Evolutionary conservation across 371 early-diverging fungal species (phyloP).

Genomic region (Circinella minor): DNA sequence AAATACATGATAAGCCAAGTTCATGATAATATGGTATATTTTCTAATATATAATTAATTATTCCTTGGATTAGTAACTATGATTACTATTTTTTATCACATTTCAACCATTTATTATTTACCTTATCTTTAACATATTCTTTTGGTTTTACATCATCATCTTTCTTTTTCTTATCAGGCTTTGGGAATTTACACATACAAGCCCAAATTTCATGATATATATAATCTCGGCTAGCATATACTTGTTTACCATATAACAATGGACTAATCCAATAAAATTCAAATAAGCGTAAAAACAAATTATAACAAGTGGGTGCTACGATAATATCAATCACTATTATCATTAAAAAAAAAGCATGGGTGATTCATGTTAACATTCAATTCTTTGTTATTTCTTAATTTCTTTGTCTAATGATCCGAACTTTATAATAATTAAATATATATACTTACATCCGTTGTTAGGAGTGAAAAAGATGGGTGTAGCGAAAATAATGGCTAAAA

Average conservation of each 20-base stretch:
- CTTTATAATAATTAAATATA: no score
- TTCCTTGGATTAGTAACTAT: no score
- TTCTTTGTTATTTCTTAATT: no score
- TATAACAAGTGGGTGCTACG: conserved; percentile 23
- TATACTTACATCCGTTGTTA: conserved; percentile 24
- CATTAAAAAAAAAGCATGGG: background rate
- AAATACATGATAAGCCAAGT: conserved; percentile 18
- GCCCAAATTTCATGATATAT: conserved; percentile 42
- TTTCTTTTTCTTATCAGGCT: conserved; percentile 15
- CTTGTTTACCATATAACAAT: conserved; percentile 30
- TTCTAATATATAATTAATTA: conserved; percentile 22
- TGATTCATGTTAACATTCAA: no score
- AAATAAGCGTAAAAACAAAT: conserved; percentile 33
- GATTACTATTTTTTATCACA: no score
- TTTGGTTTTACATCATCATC: conserved; percentile 24
- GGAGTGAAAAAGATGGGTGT: conserved; percentile 33
- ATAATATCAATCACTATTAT: conserved; percentile 33
- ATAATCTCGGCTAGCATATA: conserved; percentile 26
- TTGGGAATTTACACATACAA: conserved; percentile 39
- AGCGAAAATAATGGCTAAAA: conserved; percentile 29
- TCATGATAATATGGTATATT: conserved; percentile 37
- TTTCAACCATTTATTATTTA: conserved; percentile 3
- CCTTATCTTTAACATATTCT: conserved; percentile 41
- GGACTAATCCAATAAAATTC: conserved; percentile 42
- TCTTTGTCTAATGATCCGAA: no score